Base-by-base conservation (phyloP, 2,329 filamentous ascomycete species). In the Ophiocordyceps camponoti-floridani region DNA sequence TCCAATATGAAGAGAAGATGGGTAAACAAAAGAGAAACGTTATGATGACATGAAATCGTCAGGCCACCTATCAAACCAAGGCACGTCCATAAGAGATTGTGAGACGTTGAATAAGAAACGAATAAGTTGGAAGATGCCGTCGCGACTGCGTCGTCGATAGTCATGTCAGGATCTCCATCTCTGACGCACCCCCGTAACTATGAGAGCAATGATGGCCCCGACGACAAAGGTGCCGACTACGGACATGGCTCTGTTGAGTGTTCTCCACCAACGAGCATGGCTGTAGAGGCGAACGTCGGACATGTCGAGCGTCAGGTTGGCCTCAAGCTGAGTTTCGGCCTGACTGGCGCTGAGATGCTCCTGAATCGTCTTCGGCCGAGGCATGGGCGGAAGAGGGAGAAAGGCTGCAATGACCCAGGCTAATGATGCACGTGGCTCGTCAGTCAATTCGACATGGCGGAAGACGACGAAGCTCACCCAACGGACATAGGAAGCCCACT, bases 341-440 rank as follows among this genome's bases (percentile, higher is more conserved):
- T 64, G 61, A 43, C 61, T 62, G 16, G 61, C 59, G 54, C 61
- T 66, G 45, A 58, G 58, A 41, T 63, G 49, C n/a, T 51, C 59
- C 54, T 79, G 69, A 37, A 68, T 63, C 59, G 76, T 73, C 16
- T 71, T 63, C 1, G 62, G 53, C 18, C 66, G 62, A 9, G 77
- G 72, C 45, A 71, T 70, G 1, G 66, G 65, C 10, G 83, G 83
- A 7, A 93, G 62, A 1, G 84, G 83, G 12, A 91, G 66, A 45
- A 88, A 70, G 1, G 84, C 75, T 2, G 80, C 86, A 49, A 86
- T 67, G 65, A 89, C 83, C 85, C 85, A 93, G 45, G 80, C 82
- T 81, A 52, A 52, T 43, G 44, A 18, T 43, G 7, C 13, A 38
- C 11, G 38, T 43, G 48, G 4, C 16, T 18, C 35, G 42, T 44